Evolutionary conservation across 192 early-diverging fungal genomes (phyloP), one percentile per base, ranked within the genome.

Genomic region (Phlyctochytrium arcticum): DNA sequence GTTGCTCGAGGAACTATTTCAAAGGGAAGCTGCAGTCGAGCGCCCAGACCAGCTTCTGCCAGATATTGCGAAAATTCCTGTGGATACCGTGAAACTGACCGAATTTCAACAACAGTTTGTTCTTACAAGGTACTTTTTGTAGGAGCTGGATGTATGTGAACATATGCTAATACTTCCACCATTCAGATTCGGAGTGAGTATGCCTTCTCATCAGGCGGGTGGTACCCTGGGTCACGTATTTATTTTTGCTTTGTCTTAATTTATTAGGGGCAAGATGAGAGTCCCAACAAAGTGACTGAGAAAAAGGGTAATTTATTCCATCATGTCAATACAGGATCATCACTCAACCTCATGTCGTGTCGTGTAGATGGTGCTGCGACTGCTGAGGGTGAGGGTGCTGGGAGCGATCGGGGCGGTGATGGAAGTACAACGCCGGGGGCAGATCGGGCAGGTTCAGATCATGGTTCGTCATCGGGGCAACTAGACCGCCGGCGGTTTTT

Each of bases 1-100:
- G 12, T 31, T 69, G 26, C 32, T 69, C 39, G 17, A 34, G 23
- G 67, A 69, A 36, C 37, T 69, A 9, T 69, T 42, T 32, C 35
- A 30, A 17, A 47, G 67, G 8, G 10, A 19, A 29, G 46, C 34
- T 29, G 29, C 21, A 10, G 9, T 69, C n/a, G 49, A 33, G 8
- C 54, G 61, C 8, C 21, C 35, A 17, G 59, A 60, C 50, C 46
- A 8, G 10, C 15, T 60, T 9, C 17, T 50, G 19, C 21, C 21
- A 23, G 53, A 39, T 6, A 10, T 42, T 8, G 6, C 54, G 8
- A 35, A 58, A 17, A 24, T 21, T 15, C n/a, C 30, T 5, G 8
- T 48, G 27, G 44, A 24, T 23, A 54, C 36, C 9, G 53, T 15
- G 19, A 42, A 55, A 23, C 57, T 66, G 26, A 42, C 33, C 21